phyloP scores from a whole-genome alignment of 2,329 filamentous ascomycete genomes.

The Colletotrichum liaoningense region DNA sequence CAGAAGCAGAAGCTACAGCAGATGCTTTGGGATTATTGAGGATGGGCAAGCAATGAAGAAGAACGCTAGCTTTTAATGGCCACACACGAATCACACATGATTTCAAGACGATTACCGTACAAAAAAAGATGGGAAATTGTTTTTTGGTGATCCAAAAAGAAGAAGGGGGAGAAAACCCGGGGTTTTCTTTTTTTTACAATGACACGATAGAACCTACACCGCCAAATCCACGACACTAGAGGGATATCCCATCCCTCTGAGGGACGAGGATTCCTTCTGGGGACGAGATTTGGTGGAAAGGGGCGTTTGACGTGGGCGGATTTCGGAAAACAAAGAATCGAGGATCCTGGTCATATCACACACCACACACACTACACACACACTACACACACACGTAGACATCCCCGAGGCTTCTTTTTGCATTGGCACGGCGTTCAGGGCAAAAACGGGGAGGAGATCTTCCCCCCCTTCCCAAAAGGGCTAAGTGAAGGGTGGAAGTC shows the following conservation, averaged over 20 bases:
- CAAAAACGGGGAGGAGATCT: not conserved
- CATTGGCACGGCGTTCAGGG: constrained; percentile 38
- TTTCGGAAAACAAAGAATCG: not conserved
- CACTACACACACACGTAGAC: not conserved
- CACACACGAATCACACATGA: not conserved
- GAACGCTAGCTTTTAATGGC: not conserved
- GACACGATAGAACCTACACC: constrained; percentile 2
- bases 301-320: not conserved
- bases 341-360: not conserved
- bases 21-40: not conserved
- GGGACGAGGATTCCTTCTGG: not conserved
- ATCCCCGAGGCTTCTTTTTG: constrained; percentile 31
- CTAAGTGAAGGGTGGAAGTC: not conserved
- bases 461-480: not conserved
- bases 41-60: not conserved
- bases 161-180: not conserved
- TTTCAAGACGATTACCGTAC: not conserved
- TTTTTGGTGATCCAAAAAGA: not conserved
- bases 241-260: not conserved
- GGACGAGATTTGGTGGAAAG: not conserved
- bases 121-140: not conserved
- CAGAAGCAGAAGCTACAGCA: not conserved
- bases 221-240: not conserved
- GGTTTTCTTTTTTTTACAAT: not conserved
- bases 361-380: not conserved